A percentile compares a stretch with the other conserved stretches of the same genome.
phyloP scores from a whole-genome alignment of 2,329 filamentous ascomycete genomes.

The Rutstroemia sp. region DNA sequence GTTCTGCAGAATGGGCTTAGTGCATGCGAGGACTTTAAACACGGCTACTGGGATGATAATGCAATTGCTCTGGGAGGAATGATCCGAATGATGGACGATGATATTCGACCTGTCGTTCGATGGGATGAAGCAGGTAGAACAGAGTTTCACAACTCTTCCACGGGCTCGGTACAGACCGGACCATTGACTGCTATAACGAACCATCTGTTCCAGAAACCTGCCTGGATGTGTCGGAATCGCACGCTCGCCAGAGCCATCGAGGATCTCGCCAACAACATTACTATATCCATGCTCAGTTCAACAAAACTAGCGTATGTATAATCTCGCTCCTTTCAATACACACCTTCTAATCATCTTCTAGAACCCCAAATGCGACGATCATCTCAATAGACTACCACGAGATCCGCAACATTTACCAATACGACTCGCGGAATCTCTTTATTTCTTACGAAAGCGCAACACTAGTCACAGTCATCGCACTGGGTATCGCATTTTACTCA shows the following conservation, averaged over 20 bases:
- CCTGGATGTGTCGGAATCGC: slow-evolving; percentile 18
- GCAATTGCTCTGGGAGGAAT: neutral
- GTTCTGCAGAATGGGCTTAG: neutral
- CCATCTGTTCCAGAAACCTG: neutral
- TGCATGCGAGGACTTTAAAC: neutral
- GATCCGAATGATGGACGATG: neutral
- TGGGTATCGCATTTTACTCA: slow-evolving; percentile 5
- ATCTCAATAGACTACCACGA: neutral
- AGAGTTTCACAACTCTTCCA: neutral
- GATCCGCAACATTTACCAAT: slow-evolving; percentile 5
- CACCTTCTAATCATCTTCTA: neutral
- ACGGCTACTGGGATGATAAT: neutral
- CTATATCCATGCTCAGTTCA: slow-evolving; percentile 15
- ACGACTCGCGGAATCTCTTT: slow-evolving; percentile 3
- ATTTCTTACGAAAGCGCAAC: slow-evolving; percentile 5
- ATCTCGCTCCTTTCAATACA: too few species aligned
- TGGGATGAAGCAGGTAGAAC: neutral
- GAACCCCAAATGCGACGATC: neutral
- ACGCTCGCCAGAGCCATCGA: slow-evolving; percentile 14
- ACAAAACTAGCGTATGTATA: slow-evolving; percentile 1
- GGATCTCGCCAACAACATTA: slow-evolving; percentile 19
- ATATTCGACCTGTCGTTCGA: neutral
- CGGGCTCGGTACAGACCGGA: neutral
- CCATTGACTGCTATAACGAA: neutral
- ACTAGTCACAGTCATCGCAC: slow-evolving; percentile 3